Conservation (phyloP, 73 alveolate genomes). For the Paramecium primaurelia region DNA sequence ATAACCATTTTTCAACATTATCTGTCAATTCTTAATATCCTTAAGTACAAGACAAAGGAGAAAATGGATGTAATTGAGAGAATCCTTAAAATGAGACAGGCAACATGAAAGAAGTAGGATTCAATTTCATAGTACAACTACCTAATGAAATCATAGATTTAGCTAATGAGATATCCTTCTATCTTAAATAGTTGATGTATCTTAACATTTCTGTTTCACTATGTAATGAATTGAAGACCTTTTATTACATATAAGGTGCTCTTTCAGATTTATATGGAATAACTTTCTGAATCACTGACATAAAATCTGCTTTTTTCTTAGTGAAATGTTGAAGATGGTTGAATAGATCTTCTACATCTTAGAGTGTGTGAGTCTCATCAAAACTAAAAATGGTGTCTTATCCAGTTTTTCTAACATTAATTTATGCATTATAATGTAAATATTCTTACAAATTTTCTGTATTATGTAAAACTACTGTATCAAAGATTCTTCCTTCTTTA, state of each 20-base stretch:
- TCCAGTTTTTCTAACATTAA: constrained; percentile 74
- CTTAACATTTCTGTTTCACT: constrained; percentile 93
- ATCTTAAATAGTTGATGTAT: constrained; percentile 77
- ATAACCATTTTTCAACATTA: constrained; percentile 68
- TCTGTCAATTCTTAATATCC: constrained; percentile 82
- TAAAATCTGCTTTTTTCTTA: constrained; percentile 16
- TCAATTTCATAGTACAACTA: constrained; percentile 94
- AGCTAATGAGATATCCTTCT: constrained; percentile 75
- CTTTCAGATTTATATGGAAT: neutral
- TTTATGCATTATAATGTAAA: constrained; percentile 57
- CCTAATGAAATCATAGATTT: constrained; percentile 90
- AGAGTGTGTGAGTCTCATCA: constrained; percentile 82
- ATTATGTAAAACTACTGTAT: constrained; percentile 58
- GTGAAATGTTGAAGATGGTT: constrained; percentile 60
- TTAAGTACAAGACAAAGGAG: constrained; percentile 77
- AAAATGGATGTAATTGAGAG: constrained; percentile 88
- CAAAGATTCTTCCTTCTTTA: constrained; percentile 63
- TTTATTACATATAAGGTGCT: constrained; percentile 65
- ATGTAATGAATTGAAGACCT: constrained; percentile 72
- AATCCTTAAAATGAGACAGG: constrained; percentile 91
- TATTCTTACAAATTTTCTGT: constrained; percentile 45
- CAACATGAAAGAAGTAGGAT: constrained; percentile 84
- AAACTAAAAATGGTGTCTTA: constrained; percentile 68
- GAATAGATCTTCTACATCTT: constrained; percentile 67
- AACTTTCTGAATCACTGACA: neutral